Evolutionary conservation across 164 flowering plant species (phyloP).

Genomic region (Platanus orientalis): DNA sequence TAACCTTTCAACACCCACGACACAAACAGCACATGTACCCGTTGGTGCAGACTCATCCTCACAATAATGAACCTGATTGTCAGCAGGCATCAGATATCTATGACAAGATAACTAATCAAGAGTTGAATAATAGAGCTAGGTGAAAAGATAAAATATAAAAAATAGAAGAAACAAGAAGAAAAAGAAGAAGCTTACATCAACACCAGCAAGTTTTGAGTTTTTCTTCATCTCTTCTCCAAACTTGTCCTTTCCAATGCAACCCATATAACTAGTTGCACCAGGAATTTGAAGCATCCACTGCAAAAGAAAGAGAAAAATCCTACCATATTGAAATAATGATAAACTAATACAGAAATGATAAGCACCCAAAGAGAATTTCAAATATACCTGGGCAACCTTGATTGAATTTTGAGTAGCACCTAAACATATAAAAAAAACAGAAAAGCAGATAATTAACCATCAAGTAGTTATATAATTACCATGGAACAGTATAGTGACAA

Average conservation of each 20-base stretch:
- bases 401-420: slow-evolving; percentile 98
- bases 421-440: slow-evolving; percentile 21
- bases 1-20: slow-evolving; percentile 95
- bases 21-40: slow-evolving; percentile 96
- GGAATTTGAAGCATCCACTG: slow-evolving; percentile 99
- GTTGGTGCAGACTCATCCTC: slow-evolving; percentile 85
- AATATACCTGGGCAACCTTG: slow-evolving; percentile 78
- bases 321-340: background rate
- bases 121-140: background rate
- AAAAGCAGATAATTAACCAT: slow-evolving; percentile 4
- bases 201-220: slow-evolving; percentile 63
- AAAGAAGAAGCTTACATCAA: slow-evolving; percentile 50
- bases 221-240: slow-evolving; percentile 97
- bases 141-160: background rate
- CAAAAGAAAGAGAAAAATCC: slow-evolving; percentile 11
- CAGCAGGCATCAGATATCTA: slow-evolving; percentile 2
- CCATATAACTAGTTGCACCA: slow-evolving; percentile 89
- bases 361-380: background rate
- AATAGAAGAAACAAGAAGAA: background rate
- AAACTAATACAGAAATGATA: background rate
- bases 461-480: background rate
- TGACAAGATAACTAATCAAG: background rate
- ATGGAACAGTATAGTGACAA: background rate
- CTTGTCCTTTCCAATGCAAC: slow-evolving; percentile 93
- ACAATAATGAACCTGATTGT: slow-evolving; percentile 71